These are phyloP conservation scores for Combretum micranthum DNA, from an alignment of 345 rosid species.

Conservation along the genomic window DNA sequence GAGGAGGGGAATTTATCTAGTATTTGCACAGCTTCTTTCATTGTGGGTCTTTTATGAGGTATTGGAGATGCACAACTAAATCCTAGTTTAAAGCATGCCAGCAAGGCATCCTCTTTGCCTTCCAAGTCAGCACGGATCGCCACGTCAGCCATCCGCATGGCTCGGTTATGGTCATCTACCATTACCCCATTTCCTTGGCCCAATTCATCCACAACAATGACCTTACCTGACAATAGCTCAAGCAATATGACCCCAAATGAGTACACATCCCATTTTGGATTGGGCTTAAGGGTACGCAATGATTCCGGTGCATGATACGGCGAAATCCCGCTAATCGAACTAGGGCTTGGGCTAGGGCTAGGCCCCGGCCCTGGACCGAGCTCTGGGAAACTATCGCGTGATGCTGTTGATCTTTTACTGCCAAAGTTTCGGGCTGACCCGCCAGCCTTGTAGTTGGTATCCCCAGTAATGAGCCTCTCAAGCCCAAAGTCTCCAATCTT, in stretches of 20 bases:
- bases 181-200: conserved; percentile 78
- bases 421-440: conserved; percentile 72
- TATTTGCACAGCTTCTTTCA: conserved; percentile 73
- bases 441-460: conserved; percentile 49
- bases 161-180: conserved; percentile 58
- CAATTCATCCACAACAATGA: conserved; percentile 62
- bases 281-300: conserved; percentile 70
- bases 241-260: conserved; percentile 75
- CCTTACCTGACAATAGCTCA: conserved; percentile 75
- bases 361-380: conserved; percentile 43
- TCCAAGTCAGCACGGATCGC: conserved; percentile 73
- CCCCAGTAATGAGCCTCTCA: conserved; percentile 58
- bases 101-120: conserved; percentile 74
- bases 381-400: conserved; percentile 55
- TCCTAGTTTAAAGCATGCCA: conserved; percentile 76
- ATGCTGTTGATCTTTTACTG: conserved; percentile 62
- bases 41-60: conserved; percentile 78
- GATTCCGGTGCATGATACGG: conserved; percentile 86
- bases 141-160: conserved; percentile 57
- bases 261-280: conserved; percentile 85
- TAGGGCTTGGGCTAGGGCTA: conserved; percentile 64
- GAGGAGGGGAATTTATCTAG: conserved; percentile 58
- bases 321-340: conserved; percentile 48
- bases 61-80: conserved; percentile 73
- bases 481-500: conserved; percentile 84